A percentile compares a stretch with the other conserved stretches of the same genome.
Evolutionary conservation across 306 rosid genomes (phyloP).

Genomic region (Aeschynomene evenia): DNA sequence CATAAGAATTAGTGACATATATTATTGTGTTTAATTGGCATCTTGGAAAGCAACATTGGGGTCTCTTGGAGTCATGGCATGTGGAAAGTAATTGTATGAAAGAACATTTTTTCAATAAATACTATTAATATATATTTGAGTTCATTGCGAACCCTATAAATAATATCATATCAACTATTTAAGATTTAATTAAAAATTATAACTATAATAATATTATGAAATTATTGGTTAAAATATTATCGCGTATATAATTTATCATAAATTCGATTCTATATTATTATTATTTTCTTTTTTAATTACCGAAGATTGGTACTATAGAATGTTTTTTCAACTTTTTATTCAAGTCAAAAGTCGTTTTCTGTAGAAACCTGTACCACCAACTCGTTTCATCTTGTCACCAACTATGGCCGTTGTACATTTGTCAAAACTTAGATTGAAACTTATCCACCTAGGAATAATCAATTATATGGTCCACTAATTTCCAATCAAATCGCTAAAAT

Average conservation of each 20-base stretch:
- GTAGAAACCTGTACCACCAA: constrained; percentile 12
- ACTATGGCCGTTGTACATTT: constrained; percentile 15
- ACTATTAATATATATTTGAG: too few species aligned
- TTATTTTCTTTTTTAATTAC: too few species aligned
- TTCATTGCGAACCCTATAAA: too few species aligned
- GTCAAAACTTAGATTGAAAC: constrained; percentile 17
- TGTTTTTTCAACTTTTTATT: not conserved
- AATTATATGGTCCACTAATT: constrained; percentile 10
- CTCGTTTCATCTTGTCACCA: constrained; percentile 8
- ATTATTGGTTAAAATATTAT: too few species aligned
- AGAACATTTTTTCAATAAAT: too few species aligned
- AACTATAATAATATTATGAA: too few species aligned
- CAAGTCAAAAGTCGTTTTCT: constrained; percentile 18
- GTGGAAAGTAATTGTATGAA: constrained; percentile 9
- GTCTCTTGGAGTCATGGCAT: not conserved
- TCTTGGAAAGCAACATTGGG: not conserved
- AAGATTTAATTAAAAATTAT: too few species aligned
- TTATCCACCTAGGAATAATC: constrained; percentile 26
- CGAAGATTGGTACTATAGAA: too few species aligned
- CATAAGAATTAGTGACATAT: not conserved
- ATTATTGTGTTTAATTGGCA: not conserved
- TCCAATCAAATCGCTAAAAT: constrained; percentile 12
- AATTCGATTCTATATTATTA: too few species aligned
- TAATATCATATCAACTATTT: too few species aligned
- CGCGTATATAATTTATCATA: too few species aligned